These are phyloP conservation scores for Coemansia sp. DNA, from an alignment of 192 early-diverging fungal species.

Conservation along the genomic window DNA sequence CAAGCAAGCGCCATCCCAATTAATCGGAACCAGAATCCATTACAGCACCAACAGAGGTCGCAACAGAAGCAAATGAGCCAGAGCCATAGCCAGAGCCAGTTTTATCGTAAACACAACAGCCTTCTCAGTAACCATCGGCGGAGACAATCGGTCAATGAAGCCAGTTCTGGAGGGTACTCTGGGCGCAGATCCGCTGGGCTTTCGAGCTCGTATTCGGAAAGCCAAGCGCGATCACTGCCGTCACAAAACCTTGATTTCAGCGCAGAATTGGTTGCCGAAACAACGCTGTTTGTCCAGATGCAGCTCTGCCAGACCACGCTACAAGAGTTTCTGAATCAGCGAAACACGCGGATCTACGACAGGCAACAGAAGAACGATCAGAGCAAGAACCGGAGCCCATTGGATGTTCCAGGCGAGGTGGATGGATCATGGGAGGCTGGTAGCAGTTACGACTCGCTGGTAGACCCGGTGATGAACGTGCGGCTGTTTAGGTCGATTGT, in stretches of 20 bases:
- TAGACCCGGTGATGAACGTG: slow-evolving; percentile 56
- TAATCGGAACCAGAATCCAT: not conserved
- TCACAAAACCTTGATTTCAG: slow-evolving; percentile 13
- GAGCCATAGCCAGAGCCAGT: too few relatives aligned
- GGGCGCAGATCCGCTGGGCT: not conserved
- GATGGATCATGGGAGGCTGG: slow-evolving; percentile 11
- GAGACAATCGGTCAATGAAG: slow-evolving; percentile 5
- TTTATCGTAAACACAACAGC: too few relatives aligned
- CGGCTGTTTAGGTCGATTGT: slow-evolving; percentile 71
- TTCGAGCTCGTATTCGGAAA: slow-evolving; percentile 12
- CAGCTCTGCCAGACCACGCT: slow-evolving; percentile 81
- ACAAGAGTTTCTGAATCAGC: slow-evolving; percentile 60
- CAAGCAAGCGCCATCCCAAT: slow-evolving; percentile 3
- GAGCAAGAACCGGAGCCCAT: too few relatives aligned
- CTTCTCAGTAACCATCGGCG: too few relatives aligned
- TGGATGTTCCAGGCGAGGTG: slow-evolving; percentile 11
- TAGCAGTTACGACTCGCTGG: slow-evolving; percentile 30
- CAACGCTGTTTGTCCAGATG: slow-evolving; percentile 83
- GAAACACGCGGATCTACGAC: slow-evolving; percentile 57
- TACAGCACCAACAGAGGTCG: not conserved
- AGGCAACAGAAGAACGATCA: slow-evolving; percentile 8
- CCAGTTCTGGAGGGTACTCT: not conserved
- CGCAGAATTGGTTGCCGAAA: slow-evolving; percentile 16
- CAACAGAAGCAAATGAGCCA: too few relatives aligned
- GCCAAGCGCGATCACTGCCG: slow-evolving; percentile 14